A percentile compares a stretch with the other conserved stretches of the same genome.
Conservation (phyloP, 78 protist species). For the Guillardia theta region DNA sequence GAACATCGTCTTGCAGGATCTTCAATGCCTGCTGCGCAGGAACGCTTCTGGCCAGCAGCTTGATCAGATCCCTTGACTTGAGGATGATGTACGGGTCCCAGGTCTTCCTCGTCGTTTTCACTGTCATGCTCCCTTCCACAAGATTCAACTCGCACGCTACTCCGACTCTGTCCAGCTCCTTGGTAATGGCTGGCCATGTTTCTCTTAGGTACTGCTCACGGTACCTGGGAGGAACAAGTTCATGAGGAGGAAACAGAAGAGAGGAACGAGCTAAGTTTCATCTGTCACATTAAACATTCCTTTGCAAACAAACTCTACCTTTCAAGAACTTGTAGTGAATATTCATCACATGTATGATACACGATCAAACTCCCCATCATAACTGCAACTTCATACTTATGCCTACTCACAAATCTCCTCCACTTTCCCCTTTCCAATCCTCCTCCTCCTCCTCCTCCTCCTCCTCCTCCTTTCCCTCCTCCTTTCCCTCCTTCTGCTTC, state of each 20-base stretch:
- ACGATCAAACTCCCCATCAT: not conserved
- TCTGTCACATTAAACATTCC: no score
- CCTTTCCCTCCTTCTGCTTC: no score
- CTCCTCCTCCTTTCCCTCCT: no score
- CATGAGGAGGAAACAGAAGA: no score
- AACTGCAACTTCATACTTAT: no score
- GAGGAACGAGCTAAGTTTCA: no score
- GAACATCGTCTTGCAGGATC: conserved; percentile 78
- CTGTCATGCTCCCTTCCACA: conserved; percentile 95
- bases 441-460: no score
- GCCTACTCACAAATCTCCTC: no score
- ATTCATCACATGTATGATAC: no score
- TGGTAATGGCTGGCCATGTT: not conserved
- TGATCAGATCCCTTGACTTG: conserved; percentile 81
- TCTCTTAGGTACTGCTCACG: conserved; percentile 78
- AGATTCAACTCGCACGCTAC: conserved; percentile 81
- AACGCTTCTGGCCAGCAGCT: conserved; percentile 88
- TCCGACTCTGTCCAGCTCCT: not conserved
- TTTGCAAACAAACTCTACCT: no score
- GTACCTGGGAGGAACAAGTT: conserved; percentile 93
- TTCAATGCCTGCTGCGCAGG: conserved; percentile 81
- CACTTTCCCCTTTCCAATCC: no score
- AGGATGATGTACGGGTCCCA: conserved; percentile 85
- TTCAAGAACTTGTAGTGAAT: no score
- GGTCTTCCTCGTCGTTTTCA: conserved; percentile 90